These are phyloP conservation scores for Royoungia palumana DNA, from an alignment of 768 basidiomycete species.

Conservation along the genomic window DNA sequence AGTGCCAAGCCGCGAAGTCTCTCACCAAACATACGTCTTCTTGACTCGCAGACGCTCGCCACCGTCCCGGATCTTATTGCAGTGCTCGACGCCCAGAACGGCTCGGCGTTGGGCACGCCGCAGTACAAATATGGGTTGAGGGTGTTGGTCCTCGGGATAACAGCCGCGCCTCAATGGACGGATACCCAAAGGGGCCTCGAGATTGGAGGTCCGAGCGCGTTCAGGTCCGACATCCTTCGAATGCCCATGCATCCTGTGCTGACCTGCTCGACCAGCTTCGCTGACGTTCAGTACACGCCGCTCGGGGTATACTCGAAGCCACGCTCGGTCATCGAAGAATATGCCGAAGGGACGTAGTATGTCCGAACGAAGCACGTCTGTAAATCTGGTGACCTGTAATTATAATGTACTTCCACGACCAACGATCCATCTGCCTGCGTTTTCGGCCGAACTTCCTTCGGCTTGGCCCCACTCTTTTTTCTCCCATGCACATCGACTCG, in stretches of 20 bases:
- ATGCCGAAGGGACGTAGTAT: slow-evolving; percentile 13
- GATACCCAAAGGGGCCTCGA: slow-evolving; percentile 45
- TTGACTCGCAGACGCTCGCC: slow-evolving; percentile 40
- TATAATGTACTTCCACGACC: too few species aligned
- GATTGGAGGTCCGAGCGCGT: slow-evolving; percentile 51
- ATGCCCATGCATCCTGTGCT: background rate
- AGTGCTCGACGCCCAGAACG: slow-evolving; percentile 60
- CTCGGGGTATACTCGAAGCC: slow-evolving; percentile 43
- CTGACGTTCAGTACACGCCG: slow-evolving; percentile 35
- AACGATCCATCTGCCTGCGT: slow-evolving; percentile 4
- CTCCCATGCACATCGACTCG: background rate
- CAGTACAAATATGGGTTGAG: slow-evolving; percentile 59
- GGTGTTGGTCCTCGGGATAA: slow-evolving; percentile 49
- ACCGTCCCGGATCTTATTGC: slow-evolving; percentile 66
- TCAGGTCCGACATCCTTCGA: slow-evolving; percentile 38
- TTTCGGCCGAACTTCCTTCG: too few species aligned
- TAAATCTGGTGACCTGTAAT: slow-evolving; percentile 3
- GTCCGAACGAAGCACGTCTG: background rate
- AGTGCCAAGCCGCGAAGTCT: background rate
- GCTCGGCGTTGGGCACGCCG: slow-evolving; percentile 58
- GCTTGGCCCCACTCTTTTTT: background rate
- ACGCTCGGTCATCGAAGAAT: slow-evolving; percentile 46
- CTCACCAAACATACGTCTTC: background rate
- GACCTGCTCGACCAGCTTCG: slow-evolving; percentile 20
- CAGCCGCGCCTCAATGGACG: slow-evolving; percentile 56